Conservation (phyloP, 139 green algal genomes). For the Bryopsis sp. region DNA sequence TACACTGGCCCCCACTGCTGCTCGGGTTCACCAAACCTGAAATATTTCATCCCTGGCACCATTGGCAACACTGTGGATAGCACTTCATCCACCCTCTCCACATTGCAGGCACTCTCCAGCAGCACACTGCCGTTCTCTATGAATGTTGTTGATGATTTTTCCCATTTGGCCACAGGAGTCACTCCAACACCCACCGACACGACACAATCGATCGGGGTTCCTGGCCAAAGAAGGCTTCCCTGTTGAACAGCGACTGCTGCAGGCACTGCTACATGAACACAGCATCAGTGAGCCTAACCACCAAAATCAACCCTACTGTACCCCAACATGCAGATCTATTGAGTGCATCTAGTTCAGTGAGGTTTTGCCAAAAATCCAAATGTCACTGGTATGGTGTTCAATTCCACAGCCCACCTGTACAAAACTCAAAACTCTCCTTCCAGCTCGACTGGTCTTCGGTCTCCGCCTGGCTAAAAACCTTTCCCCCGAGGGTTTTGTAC, state of each 20-base stretch:
- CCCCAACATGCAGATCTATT: too few species aligned
- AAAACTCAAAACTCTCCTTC: slow-evolving; percentile 35
- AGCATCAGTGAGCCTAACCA: too few species aligned
- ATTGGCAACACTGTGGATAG: slow-evolving; percentile 52
- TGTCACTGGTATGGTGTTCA: too few species aligned
- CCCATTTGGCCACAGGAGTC: slow-evolving; percentile 30
- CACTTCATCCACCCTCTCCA: slow-evolving; percentile 56
- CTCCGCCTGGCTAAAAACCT: slow-evolving; percentile 47
- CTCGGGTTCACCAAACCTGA: too few species aligned
- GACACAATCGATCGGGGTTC: slow-evolving; percentile 62
- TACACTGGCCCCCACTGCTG: too few species aligned
- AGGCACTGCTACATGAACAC: too few species aligned
- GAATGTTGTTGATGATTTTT: slow-evolving; percentile 28
- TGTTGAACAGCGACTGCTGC: slow-evolving; percentile 73
- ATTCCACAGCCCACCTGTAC: too few species aligned
- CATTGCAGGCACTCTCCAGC: slow-evolving; percentile 43
- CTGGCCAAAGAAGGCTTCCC: slow-evolving; percentile 71
- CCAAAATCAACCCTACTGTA: too few species aligned
- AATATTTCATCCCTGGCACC: slow-evolving; percentile 65
- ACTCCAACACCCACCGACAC: slow-evolving; percentile 74
- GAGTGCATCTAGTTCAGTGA: too few species aligned
- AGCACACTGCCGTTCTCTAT: slow-evolving; percentile 50
- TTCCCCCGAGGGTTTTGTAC: slow-evolving; percentile 63
- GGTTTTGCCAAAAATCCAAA: too few species aligned
- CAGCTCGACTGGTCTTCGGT: slow-evolving; percentile 33